Conservation (phyloP, 192 early-diverging fungal species). For the Podila clonocystis region DNA sequence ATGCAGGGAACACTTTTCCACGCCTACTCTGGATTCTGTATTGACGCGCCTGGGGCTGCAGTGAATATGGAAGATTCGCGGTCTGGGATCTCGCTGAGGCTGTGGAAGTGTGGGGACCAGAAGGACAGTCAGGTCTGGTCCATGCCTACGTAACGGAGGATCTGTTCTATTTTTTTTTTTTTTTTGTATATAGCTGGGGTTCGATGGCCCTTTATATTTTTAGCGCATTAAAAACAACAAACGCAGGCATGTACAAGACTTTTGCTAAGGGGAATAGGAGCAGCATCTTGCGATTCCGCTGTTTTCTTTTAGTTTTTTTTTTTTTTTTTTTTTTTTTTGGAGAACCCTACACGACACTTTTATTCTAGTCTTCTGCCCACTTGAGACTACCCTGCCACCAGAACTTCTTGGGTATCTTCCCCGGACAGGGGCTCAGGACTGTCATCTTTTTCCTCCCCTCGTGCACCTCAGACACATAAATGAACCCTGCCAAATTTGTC, state of each 20-base stretch:
- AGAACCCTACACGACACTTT: too few species aligned
- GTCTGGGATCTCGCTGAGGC: constrained; percentile 1
- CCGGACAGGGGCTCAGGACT: constrained; percentile 87
- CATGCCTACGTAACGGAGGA: constrained; percentile 20
- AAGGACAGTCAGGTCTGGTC: constrained; percentile 45
- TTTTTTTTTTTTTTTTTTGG: background rate
- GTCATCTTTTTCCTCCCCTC: constrained; percentile 84
- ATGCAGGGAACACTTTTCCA: constrained; percentile 38
- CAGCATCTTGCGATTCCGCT: background rate
- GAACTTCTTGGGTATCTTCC: constrained; percentile 85
- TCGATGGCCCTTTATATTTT: too few species aligned
- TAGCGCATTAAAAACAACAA: background rate
- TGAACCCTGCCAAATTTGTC: constrained; percentile 78
- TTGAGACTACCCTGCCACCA: constrained; percentile 86
- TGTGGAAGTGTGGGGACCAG: constrained; percentile 33
- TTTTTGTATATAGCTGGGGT: too few species aligned
- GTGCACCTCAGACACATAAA: constrained; percentile 89
- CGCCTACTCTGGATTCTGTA: constrained; percentile 21
- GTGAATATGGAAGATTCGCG: background rate
- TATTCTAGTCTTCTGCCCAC: constrained; percentile 86
- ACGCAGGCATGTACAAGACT: too few species aligned
- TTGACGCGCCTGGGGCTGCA: constrained; percentile 18
- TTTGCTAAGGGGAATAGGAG: too few species aligned
- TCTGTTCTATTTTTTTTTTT: too few species aligned
- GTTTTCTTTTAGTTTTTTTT: background rate